Evolutionary conservation across 2,329 filamentous ascomycete species (phyloP).

Genomic region (Penicillium sp.): DNA sequence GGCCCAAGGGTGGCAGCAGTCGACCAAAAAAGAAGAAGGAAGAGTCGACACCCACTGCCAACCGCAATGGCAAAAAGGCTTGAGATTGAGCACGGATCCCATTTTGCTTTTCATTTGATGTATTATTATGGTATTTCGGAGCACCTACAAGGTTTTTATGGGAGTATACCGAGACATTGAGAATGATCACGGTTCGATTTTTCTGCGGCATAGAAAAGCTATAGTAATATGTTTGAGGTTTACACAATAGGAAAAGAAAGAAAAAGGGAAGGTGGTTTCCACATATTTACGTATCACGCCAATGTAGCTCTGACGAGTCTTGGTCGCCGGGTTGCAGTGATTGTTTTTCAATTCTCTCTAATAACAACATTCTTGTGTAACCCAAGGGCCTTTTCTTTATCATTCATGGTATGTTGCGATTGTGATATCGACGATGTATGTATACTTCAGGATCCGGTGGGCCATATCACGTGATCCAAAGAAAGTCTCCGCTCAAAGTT

Average conservation of each 20-base stretch:
- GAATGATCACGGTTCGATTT: background rate
- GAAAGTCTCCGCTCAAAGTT: constrained; percentile 13
- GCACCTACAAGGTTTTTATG: background rate
- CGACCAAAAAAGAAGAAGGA: constrained; percentile 42
- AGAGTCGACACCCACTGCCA: constrained; percentile 31
- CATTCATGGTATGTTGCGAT: too few relatives aligned
- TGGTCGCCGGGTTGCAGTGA: too few relatives aligned
- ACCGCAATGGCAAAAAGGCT: constrained; percentile 31
- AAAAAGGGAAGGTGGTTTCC: too few relatives aligned
- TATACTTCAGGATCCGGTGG: background rate
- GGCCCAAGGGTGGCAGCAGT: constrained; percentile 45
- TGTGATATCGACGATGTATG: background rate
- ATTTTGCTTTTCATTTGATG: constrained; percentile 7
- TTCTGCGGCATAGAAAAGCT: background rate
- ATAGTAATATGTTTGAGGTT: background rate
- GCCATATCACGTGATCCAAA: constrained; percentile 14
- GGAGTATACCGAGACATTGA: background rate
- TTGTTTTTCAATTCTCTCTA: too few relatives aligned
- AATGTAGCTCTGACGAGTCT: too few relatives aligned
- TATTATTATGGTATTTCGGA: constrained; percentile 13
- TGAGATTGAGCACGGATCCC: constrained; percentile 5
- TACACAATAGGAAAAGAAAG: background rate
- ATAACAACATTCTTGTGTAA: too few relatives aligned
- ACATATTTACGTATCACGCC: too few relatives aligned
- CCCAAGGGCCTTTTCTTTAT: too few relatives aligned